These are phyloP conservation scores for Yarrowia sp. DNA, from an alignment of 805 yeast genomes.

Conservation along the genomic window DNA sequence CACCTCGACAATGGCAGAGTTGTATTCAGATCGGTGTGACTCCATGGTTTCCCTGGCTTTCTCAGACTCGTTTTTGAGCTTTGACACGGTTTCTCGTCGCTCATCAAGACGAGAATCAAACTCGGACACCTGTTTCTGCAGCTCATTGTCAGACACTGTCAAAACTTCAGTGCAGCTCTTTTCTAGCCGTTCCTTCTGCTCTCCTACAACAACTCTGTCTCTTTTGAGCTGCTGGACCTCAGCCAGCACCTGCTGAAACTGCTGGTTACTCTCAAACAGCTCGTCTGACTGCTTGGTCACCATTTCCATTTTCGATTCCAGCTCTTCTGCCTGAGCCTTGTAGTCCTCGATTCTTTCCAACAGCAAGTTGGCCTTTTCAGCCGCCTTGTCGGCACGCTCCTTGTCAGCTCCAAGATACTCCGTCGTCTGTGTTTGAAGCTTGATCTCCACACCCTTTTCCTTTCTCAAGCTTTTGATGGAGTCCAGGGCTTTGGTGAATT, in stretches of 20 bases:
- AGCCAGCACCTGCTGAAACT: slow-evolving; percentile 74
- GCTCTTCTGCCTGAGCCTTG: slow-evolving; percentile 56
- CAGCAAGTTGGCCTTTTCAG: slow-evolving; percentile 56
- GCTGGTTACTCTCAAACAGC: slow-evolving; percentile 78
- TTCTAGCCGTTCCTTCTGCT: slow-evolving; percentile 62
- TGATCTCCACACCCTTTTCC: slow-evolving; percentile 77
- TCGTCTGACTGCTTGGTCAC: slow-evolving; percentile 65
- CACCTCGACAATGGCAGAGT: slow-evolving; percentile 55
- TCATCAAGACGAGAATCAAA: slow-evolving; percentile 13
- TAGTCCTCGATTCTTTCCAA: slow-evolving; percentile 55
- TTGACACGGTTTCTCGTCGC: slow-evolving; percentile 43
- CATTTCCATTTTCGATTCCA: slow-evolving; percentile 59
- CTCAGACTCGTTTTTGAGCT: slow-evolving; percentile 45
- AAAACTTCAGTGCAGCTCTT: slow-evolving; percentile 55
- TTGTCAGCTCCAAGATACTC: slow-evolving; percentile 77
- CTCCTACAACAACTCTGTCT: slow-evolving; percentile 55
- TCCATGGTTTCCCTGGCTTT: slow-evolving; percentile 46
- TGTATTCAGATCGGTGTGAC: slow-evolving; percentile 49
- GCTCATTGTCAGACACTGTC: slow-evolving; percentile 54
- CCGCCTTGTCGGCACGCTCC: slow-evolving; percentile 69
- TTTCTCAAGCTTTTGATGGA: slow-evolving; percentile 76
- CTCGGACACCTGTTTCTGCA: slow-evolving; percentile 46
- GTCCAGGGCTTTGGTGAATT: slow-evolving; percentile 89
- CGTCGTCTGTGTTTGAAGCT: slow-evolving; percentile 77
- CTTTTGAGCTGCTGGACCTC: slow-evolving; percentile 64